Percentiles rank a stretch among this genome's conserved stretches.
Evolutionary conservation across 2,329 filamentous ascomycete species (phyloP).

Genomic region (Fusarium anthophilum): DNA sequence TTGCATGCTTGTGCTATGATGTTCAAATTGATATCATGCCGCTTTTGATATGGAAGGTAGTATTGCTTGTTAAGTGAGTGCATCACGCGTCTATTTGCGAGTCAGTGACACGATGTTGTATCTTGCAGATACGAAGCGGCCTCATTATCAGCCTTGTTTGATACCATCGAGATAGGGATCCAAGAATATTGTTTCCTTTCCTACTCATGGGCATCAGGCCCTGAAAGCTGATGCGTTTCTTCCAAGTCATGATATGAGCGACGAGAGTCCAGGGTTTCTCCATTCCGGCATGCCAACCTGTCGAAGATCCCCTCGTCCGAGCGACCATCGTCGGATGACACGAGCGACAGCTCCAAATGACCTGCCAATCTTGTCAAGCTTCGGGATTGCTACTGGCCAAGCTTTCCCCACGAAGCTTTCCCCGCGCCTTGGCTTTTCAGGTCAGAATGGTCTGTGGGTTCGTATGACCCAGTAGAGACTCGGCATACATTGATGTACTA

Average conservation of each 20-base stretch:
- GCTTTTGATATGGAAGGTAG: conserved; percentile 8
- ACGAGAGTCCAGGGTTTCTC: neutral
- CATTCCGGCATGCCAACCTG: fast-evolving
- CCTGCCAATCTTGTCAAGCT: neutral
- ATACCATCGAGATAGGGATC: fast-evolving
- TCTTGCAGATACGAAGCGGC: neutral
- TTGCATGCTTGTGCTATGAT: neutral
- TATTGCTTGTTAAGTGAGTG: neutral
- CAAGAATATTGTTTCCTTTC: fast-evolving
- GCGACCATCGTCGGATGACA: too few relatives aligned
- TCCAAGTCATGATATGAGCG: neutral
- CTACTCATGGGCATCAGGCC: fast-evolving
- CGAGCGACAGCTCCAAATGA: fast-evolving
- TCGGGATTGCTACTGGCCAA: neutral
- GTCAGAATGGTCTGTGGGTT: neutral
- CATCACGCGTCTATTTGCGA: neutral
- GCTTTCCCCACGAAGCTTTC: neutral
- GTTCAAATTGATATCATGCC: neutral
- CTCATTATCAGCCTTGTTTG: neutral
- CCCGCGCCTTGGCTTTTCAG: neutral
- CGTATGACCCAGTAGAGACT: neutral
- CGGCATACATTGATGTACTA: neutral
- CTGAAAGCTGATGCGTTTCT: fast-evolving
- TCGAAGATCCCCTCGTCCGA: neutral
- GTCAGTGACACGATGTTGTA: neutral